phyloP scores from a whole-genome alignment of 1,284 basidiomycete genomes.

The Baeospora myosura region DNA sequence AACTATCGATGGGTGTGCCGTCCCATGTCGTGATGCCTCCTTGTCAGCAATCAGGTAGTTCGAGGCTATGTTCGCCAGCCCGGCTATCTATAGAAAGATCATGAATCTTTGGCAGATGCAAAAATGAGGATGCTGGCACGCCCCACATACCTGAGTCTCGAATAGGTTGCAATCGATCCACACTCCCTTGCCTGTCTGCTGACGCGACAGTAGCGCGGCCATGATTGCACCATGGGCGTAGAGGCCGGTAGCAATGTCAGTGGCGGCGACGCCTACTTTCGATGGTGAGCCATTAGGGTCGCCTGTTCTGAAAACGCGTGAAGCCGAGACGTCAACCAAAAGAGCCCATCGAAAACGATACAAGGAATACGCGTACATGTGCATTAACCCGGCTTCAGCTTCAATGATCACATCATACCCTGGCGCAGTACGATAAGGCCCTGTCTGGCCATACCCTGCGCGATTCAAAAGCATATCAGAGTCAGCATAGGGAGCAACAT shows the following conservation, averaged over 20 bases:
- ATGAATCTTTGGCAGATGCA: slow-evolving; percentile 15
- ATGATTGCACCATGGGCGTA: slow-evolving; percentile 92
- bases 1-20: slow-evolving; percentile 86
- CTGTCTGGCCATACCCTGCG: slow-evolving; percentile 88
- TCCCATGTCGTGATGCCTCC: slow-evolving; percentile 86
- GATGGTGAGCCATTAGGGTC: slow-evolving; percentile 83
- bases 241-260: slow-evolving; percentile 89
- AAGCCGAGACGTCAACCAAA: slow-evolving; percentile 2
- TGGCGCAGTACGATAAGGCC: slow-evolving; percentile 76
- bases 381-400: slow-evolving; percentile 90
- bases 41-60: slow-evolving; percentile 87
- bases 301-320: slow-evolving; percentile 57
- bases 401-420: slow-evolving; percentile 92
- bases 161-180: slow-evolving; percentile 90
- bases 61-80: slow-evolving; percentile 87
- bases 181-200: slow-evolving; percentile 80
- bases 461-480: slow-evolving; percentile 1
- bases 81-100: slow-evolving; percentile 59
- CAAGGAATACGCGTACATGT: slow-evolving; percentile 81
- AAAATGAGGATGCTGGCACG: too few species aligned
- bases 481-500: not conserved
- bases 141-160: slow-evolving; percentile 72
- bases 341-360: slow-evolving; percentile 1
- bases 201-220: slow-evolving; percentile 79
- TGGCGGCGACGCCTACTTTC: slow-evolving; percentile 88